These are phyloP conservation scores for Uronychia setigera DNA, from an alignment of 73 alveolate species.

Conservation along the genomic window DNA sequence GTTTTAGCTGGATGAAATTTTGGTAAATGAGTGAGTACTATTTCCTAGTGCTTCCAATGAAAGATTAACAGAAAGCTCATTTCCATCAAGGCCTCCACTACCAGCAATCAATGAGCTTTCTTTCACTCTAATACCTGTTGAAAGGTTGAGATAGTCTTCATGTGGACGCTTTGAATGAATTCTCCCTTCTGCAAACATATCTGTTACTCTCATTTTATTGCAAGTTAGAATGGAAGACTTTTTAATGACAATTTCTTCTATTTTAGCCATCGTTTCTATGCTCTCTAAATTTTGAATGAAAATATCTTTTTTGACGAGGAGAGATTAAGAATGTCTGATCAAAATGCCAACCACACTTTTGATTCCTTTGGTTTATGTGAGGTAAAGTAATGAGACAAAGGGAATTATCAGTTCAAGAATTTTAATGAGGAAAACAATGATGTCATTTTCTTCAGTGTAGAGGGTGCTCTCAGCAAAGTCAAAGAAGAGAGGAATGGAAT, in stretches of 20 bases:
- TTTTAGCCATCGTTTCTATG: background rate
- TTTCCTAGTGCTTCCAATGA: background rate
- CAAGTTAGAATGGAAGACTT: background rate
- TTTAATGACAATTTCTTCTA: background rate
- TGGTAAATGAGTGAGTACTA: background rate
- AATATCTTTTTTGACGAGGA: background rate
- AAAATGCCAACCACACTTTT: background rate
- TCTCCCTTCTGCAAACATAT: background rate
- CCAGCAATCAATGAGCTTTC: background rate
- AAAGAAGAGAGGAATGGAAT: background rate
- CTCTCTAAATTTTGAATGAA: background rate
- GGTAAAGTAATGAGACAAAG: background rate
- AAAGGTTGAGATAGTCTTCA: background rate
- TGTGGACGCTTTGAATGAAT: background rate
- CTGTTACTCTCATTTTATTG: background rate
- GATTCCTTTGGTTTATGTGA: background rate
- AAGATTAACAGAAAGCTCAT: background rate
- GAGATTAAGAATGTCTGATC: background rate
- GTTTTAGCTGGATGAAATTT: background rate
- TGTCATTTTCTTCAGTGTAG: background rate
- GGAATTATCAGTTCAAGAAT: background rate
- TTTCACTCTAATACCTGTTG: background rate
- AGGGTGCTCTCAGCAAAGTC: background rate
- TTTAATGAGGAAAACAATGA: background rate
- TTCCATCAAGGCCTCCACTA: background rate